Evolutionary conservation across 179 eudicot species (phyloP).

Genomic region (Spinacia oleracea): DNA sequence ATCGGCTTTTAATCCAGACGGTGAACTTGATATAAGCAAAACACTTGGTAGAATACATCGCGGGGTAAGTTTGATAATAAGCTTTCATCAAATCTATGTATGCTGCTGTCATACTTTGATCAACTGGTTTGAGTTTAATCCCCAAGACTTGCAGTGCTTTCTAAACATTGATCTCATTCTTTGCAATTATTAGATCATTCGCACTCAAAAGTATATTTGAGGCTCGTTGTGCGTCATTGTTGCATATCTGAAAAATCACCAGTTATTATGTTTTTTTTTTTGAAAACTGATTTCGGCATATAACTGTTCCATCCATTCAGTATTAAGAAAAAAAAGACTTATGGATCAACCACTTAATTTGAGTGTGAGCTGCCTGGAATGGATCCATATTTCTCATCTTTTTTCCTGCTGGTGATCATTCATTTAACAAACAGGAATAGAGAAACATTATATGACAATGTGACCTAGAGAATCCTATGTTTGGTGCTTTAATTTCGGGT

Average conservation of each 20-base stretch:
- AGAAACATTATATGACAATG: background rate
- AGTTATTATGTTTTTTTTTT: background rate
- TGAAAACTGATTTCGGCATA: background rate
- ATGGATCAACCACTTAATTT: background rate
- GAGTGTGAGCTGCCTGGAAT: background rate
- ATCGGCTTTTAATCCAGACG: conserved; percentile 81
- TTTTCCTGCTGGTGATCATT: background rate
- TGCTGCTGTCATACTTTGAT: background rate
- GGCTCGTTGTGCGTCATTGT: background rate
- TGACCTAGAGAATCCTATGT: background rate
- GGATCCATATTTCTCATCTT: background rate
- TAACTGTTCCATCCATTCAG: background rate
- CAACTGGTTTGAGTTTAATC: background rate
- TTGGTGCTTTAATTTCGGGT: background rate
- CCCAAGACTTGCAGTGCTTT: background rate
- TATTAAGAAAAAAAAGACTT: background rate
- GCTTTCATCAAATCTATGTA: background rate
- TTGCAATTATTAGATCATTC: background rate
- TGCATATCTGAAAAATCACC: background rate
- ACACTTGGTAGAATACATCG: conserved; percentile 82
- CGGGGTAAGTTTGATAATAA: conserved; percentile 62
- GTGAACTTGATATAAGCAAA: conserved; percentile 87
- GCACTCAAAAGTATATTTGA: background rate
- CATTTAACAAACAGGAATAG: background rate
- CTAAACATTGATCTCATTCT: conserved; percentile 1